phyloP scores from a whole-genome alignment of 495 filamentous ascomycete genomes.

The Penicillium samsonianum region DNA sequence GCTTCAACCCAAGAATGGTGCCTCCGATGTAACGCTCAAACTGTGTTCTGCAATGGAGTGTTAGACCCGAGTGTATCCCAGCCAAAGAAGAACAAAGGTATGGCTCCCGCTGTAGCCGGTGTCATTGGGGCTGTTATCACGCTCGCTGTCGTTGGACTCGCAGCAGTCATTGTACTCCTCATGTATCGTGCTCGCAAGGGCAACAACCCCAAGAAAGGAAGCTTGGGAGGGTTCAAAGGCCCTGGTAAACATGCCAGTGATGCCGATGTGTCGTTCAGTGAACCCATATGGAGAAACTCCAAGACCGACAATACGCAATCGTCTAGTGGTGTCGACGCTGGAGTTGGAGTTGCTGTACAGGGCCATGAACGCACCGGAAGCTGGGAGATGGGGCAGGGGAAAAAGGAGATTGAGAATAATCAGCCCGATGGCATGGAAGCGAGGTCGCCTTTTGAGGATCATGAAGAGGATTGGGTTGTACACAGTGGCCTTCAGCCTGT shows the following conservation, averaged over 20 bases:
- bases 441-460: slow-evolving; percentile 20
- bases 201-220: slow-evolving; percentile 21
- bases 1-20: slow-evolving; percentile 68
- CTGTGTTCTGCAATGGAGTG: slow-evolving; percentile 57
- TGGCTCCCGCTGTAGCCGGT: slow-evolving; percentile 52
- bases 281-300: slow-evolving; percentile 28
- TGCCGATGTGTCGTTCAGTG: slow-evolving; percentile 46
- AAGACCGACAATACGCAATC: slow-evolving; percentile 24
- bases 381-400: slow-evolving; percentile 52
- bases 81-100: slow-evolving; percentile 16
- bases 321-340: slow-evolving; percentile 16
- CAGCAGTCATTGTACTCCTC: slow-evolving; percentile 36
- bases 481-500: slow-evolving; percentile 35
- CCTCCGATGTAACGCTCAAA: slow-evolving; percentile 59
- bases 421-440: background rate
- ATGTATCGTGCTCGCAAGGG: slow-evolving; percentile 42
- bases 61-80: slow-evolving; percentile 7
- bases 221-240: slow-evolving; percentile 51
- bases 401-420: slow-evolving; percentile 15
- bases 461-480: slow-evolving; percentile 35
- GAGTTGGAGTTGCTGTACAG: slow-evolving; percentile 31
- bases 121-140: slow-evolving; percentile 54
- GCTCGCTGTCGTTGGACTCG: slow-evolving; percentile 34
- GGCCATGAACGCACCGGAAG: slow-evolving; percentile 52
- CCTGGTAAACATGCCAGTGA: slow-evolving; percentile 51